Conservation (phyloP, 371 early-diverging fungal genomes). For the Mortierella sp. region DNA sequence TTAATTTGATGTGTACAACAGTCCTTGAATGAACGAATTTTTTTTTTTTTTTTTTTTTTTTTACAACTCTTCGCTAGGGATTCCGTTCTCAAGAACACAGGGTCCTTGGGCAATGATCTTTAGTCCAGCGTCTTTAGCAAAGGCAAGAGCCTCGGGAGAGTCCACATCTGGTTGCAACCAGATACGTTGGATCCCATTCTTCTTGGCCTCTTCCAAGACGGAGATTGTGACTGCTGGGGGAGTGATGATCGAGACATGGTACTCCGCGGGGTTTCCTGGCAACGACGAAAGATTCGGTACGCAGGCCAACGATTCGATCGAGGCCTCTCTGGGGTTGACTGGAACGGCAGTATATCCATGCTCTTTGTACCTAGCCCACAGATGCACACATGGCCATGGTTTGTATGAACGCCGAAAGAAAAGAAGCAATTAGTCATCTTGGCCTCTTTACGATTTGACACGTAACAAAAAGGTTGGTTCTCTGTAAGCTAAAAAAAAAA, state of each 20-base stretch:
- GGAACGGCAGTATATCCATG: conserved; percentile 13
- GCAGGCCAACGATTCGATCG: conserved; percentile 8
- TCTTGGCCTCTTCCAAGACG: conserved; percentile 66
- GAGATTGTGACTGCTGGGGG: conserved; percentile 73
- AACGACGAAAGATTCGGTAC: conserved; percentile 7
- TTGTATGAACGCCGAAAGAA: too few relatives aligned
- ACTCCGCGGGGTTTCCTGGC: conserved; percentile 12
- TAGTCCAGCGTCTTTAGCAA: conserved; percentile 59
- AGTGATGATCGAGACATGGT: conserved; percentile 73
- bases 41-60: not conserved
- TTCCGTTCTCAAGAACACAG: conserved; percentile 73
- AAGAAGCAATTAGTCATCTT: not conserved
- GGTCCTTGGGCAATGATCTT: conserved; percentile 73
- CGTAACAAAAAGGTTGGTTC: not conserved
- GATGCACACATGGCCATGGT: not conserved
- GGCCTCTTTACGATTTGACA: too few relatives aligned
- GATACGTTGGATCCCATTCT: conserved; percentile 65
- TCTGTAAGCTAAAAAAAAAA: not conserved
- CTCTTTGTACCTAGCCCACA: conserved; percentile 8
- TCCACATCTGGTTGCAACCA: conserved; percentile 89
- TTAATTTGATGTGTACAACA: too few relatives aligned
- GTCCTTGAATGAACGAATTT: too few relatives aligned
- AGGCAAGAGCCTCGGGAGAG: conserved; percentile 55
- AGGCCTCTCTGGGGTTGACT: conserved; percentile 12
- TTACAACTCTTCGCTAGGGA: conserved; percentile 4